A percentile compares a stretch with the other conserved stretches of the same genome.
phyloP scores from a whole-genome alignment of 1,284 basidiomycete genomes.

The Dichomitus squalens region DNA sequence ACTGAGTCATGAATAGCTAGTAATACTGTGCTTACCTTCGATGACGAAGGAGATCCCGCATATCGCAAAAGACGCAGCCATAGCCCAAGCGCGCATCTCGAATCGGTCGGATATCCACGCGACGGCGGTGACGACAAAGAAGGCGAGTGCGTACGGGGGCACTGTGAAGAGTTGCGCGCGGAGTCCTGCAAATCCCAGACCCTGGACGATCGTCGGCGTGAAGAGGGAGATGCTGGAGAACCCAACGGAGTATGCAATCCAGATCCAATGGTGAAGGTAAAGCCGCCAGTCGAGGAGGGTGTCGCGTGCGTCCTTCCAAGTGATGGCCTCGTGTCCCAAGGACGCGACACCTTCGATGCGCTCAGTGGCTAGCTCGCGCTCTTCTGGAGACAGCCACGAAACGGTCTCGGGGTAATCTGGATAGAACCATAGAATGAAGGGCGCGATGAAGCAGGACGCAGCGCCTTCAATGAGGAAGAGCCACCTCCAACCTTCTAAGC shows the following conservation, averaged over 20 bases:
- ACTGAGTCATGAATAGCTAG: not conserved
- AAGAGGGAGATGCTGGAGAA: constrained; percentile 41
- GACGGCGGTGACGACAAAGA: constrained; percentile 33
- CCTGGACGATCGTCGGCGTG: constrained; percentile 39
- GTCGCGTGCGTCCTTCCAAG: constrained; percentile 31
- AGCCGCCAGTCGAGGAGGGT: constrained; percentile 36
- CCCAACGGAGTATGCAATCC: constrained; percentile 35
- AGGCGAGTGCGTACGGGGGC: constrained; percentile 48
- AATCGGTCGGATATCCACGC: constrained; percentile 25
- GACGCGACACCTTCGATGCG: constrained; percentile 34
- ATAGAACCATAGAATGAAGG: constrained; percentile 40
- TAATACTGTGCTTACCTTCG: constrained; percentile 11
- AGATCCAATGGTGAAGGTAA: constrained; percentile 36
- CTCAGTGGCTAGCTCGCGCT: constrained; percentile 33
- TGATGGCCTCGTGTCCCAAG: constrained; percentile 30
- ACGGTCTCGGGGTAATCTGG: constrained; percentile 50
- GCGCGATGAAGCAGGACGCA: constrained; percentile 41
- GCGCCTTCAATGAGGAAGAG: constrained; percentile 52
- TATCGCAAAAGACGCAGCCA: constrained; percentile 13
- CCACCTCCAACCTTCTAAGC: constrained; percentile 42
- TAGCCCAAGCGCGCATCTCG: constrained; percentile 19
- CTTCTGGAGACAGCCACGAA: constrained; percentile 38
- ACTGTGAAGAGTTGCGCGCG: constrained; percentile 58
- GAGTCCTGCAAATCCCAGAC: constrained; percentile 48
- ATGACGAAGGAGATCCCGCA: constrained; percentile 22